Evolutionary conservation across 2,329 filamentous ascomycete species (phyloP).

Genomic region (Xylariales sp.): DNA sequence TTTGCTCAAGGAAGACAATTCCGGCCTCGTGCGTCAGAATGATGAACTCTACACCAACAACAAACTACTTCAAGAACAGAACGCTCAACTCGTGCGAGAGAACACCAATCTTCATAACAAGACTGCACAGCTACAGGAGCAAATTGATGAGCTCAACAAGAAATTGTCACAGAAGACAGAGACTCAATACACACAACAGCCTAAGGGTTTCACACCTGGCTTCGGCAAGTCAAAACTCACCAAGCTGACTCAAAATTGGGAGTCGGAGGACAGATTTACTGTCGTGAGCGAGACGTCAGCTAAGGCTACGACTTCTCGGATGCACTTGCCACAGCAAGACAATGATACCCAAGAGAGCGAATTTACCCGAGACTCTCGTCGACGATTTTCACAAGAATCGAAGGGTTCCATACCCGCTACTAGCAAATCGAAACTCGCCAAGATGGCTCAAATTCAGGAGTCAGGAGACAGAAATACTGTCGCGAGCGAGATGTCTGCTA

Average conservation of each 20-base stretch:
- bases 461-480: constrained; percentile 45
- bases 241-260: constrained; percentile 51
- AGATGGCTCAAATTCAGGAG: constrained; percentile 51
- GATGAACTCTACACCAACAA: constrained; percentile 67
- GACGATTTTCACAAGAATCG: constrained; percentile 56
- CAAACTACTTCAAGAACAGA: constrained; percentile 53
- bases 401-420: constrained; percentile 59
- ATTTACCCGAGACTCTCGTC: constrained; percentile 49
- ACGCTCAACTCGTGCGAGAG: constrained; percentile 60
- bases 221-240: constrained; percentile 45
- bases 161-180: constrained; percentile 37
- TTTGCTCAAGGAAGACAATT: constrained; percentile 62
- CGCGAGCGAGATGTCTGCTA: constrained; percentile 51
- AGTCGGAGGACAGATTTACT: constrained; percentile 47
- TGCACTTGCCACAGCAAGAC: constrained; percentile 50
- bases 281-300: constrained; percentile 49
- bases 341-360: constrained; percentile 53
- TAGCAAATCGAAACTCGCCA: constrained; percentile 47
- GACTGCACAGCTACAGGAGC: constrained; percentile 60
- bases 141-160: constrained; percentile 55
- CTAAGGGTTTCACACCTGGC: constrained; percentile 60
- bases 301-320: constrained; percentile 47
- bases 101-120: constrained; percentile 60
- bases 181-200: constrained; percentile 52
- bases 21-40: constrained; percentile 65